Base-by-base conservation (phyloP, 2,329 filamentous ascomycete genomes). In the Tolypocladium nubicola region DNA sequence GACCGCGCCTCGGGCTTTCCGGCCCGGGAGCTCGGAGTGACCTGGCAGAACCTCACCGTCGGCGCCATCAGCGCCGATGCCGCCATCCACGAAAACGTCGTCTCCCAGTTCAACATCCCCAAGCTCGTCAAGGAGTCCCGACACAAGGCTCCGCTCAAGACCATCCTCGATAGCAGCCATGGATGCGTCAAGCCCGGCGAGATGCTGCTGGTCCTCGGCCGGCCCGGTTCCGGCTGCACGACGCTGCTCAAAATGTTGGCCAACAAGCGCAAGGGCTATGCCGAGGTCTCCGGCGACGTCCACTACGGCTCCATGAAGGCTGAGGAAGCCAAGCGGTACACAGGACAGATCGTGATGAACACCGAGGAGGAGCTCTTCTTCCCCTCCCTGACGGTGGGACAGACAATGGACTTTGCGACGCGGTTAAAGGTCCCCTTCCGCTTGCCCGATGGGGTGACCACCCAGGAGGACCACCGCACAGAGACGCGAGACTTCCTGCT, bases 121-220 rank as follows among this genome's bases (percentile, higher is more conserved):
- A 75, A 79, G 40, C 71, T 77, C n/a, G 62, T 80, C 61, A 78
- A 75, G 62, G 83, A 85, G 61, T 73, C 72, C 57, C 74, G 73
- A 61, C 74, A 73, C 49, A 84, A 81, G 63, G 78, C 81, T 0
- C 82, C 85, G 0, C 69, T 86, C 23, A 81, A 81, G 61, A 86
- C 84, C 0, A 85, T 90, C 52, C 71, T 90, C 26, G 79, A 87
- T 56, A 77, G 82, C 63, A 82, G 79, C 58, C 81, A 85, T 66
- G 87, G 87, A 13, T 88, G 84, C 62, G 82, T 90, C 54, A 85
- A 85, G 67, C 86, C 86, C 0, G 87, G 86, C 23, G 85, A 89
- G 69, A 88, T 89, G 86, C 70, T 88, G 1, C 72, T 89, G 0
- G 85, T 89, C 0, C 74, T 89, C 0, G 87, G 87, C 3, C 77